phyloP scores from a whole-genome alignment of 129 eudicot species.

The Ambrosia artemisiifolia region DNA sequence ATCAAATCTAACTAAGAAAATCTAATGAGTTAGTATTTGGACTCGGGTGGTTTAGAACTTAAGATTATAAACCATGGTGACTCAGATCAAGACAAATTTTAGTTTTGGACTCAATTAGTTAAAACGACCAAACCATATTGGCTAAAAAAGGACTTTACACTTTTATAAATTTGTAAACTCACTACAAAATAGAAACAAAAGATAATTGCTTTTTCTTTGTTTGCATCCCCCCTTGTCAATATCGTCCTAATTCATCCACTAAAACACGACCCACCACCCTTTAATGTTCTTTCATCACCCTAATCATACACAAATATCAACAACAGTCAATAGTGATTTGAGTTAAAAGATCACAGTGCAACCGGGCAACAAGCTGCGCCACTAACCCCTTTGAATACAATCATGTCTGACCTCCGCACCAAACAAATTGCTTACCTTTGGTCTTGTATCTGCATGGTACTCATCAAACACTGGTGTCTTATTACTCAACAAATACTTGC shows the following conservation, averaged over 20 bases:
- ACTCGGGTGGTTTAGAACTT: too few species aligned
- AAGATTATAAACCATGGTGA: too few species aligned
- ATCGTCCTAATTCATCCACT: slow-evolving; percentile 20
- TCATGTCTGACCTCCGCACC: slow-evolving; percentile 34
- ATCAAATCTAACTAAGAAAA: too few species aligned
- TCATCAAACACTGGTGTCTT: slow-evolving; percentile 75
- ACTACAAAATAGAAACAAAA: background rate
- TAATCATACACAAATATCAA: background rate
- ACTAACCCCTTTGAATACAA: too few species aligned
- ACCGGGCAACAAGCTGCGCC: too few species aligned
- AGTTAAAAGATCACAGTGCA: too few species aligned
- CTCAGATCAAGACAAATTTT: too few species aligned
- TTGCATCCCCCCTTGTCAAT: background rate
- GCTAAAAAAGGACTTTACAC: too few species aligned
- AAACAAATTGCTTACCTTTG: slow-evolving; percentile 48
- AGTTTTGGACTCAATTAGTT: too few species aligned
- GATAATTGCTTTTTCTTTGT: background rate
- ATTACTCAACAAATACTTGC: slow-evolving; percentile 63
- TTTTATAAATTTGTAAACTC: background rate
- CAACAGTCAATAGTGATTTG: background rate
- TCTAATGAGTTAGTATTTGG: too few species aligned
- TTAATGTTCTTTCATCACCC: background rate
- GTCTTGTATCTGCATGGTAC: slow-evolving; percentile 67
- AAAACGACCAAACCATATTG: too few species aligned
- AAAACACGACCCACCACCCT: slow-evolving; percentile 30